Conservation (phyloP, 2,329 filamentous ascomycete genomes). For the Cladosporium velox region DNA sequence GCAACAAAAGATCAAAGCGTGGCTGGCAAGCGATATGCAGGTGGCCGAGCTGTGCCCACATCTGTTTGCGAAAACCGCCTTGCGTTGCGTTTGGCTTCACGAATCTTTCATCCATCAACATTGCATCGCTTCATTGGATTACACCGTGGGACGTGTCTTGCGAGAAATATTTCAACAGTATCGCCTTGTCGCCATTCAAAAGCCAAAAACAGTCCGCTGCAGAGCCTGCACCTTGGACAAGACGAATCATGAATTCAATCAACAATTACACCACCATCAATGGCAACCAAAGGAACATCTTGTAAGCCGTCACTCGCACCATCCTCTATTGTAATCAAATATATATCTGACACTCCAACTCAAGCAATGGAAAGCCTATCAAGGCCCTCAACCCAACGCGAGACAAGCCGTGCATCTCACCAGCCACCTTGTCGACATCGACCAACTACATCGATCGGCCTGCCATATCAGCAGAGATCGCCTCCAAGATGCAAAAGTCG, state of each 20-base stretch:
- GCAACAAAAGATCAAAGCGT: neutral
- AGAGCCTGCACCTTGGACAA: neutral
- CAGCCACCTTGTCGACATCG: too few relatives aligned
- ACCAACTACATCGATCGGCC: too few relatives aligned
- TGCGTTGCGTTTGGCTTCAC: neutral
- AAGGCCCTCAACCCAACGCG: too few relatives aligned
- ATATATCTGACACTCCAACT: too few relatives aligned
- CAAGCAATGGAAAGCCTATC: too few relatives aligned
- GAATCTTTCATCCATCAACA: neutral
- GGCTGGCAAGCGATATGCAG: neutral
- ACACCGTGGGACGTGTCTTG: neutral
- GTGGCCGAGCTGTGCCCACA: neutral
- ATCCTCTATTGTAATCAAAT: too few relatives aligned
- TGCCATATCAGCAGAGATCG: too few relatives aligned
- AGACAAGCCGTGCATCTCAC: too few relatives aligned
- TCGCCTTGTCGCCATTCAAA: neutral
- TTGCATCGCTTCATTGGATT: neutral
- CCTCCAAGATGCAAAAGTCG: too few relatives aligned
- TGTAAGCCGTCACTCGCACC: neutral
- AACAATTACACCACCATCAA: neutral
- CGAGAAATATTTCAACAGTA: neutral
- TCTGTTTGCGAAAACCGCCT: neutral
- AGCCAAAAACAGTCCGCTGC: neutral
- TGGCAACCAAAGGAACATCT: neutral
- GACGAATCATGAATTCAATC: neutral